Percentiles rank a stretch among this genome's conserved stretches.
Evolutionary conservation across 2,329 filamentous ascomycete species (phyloP).

Genomic region (Clonostachys sp.): DNA sequence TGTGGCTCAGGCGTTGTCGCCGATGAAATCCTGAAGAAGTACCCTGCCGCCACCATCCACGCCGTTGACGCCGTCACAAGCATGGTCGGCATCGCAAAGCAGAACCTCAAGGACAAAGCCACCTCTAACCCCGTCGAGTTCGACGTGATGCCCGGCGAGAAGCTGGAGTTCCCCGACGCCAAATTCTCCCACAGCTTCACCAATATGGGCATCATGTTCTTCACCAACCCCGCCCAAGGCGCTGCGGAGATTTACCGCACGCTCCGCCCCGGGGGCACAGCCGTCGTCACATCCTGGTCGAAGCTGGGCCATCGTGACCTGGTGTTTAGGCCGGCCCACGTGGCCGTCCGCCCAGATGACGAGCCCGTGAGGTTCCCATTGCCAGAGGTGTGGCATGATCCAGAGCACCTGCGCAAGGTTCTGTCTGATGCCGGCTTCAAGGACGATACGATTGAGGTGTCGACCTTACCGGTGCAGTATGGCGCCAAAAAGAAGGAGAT

Average conservation of each 20-base stretch:
- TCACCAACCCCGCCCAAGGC: conserved; percentile 16
- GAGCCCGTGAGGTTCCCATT: conserved; percentile 3
- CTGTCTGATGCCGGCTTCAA: not conserved
- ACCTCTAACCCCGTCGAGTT: conserved; percentile 7
- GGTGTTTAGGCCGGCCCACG: conserved; percentile 5
- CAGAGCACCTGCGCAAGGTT: not conserved
- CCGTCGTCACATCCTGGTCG: conserved; percentile 21
- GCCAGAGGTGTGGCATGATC: not conserved
- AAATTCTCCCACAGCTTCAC: conserved; percentile 27
- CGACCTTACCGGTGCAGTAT: not conserved
- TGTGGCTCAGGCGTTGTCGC: conserved; percentile 14
- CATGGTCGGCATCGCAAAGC: conserved; percentile 10
- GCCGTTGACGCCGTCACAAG: conserved; percentile 8
- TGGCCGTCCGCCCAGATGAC: conserved; percentile 3
- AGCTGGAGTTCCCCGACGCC: conserved; percentile 13
- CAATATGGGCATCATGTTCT: conserved; percentile 30
- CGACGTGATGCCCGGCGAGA: conserved; percentile 11
- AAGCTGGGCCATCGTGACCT: conserved; percentile 4
- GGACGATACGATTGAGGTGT: not conserved
- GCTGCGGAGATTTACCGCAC: conserved; percentile 27
- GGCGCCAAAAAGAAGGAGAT: not conserved
- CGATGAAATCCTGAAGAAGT: conserved; percentile 7
- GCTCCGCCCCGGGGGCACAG: conserved; percentile 22
- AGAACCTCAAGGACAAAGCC: conserved; percentile 6
- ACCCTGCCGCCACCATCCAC: conserved; percentile 1